Percentiles rank a stretch among this genome's conserved stretches.
phyloP scores from a whole-genome alignment of 1,284 basidiomycete genomes.

The Ganoderma boninense region DNA sequence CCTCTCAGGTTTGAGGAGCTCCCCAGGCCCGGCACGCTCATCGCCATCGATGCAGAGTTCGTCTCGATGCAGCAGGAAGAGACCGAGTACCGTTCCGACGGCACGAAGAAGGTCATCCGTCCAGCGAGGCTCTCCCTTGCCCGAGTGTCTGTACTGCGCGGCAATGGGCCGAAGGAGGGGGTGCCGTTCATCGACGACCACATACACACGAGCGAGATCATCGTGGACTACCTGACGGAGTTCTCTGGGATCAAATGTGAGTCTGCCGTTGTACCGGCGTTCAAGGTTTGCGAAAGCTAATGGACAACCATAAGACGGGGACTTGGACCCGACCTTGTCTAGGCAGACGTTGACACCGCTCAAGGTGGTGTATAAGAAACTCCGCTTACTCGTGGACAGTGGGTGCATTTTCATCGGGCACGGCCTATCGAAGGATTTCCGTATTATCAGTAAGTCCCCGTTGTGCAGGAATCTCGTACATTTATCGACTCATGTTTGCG shows the following conservation, averaged over 20 bases:
- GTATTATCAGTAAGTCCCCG: constrained; percentile 88
- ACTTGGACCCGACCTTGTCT: constrained; percentile 88
- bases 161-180: constrained; percentile 81
- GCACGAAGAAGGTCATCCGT: constrained; percentile 91
- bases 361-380: constrained; percentile 97
- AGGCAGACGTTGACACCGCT: constrained; percentile 92
- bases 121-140: constrained; percentile 94
- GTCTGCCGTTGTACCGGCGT: too few species aligned
- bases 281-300: too few species aligned
- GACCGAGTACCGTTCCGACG: constrained; percentile 93
- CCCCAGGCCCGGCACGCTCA: constrained; percentile 85
- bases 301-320: too few species aligned
- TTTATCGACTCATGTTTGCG: not conserved
- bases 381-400: constrained; percentile 92
- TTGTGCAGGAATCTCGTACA: constrained; percentile 45
- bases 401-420: constrained; percentile 99
- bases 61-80: constrained; percentile 98
- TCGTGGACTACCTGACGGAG: constrained; percentile 97
- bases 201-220: constrained; percentile 93
- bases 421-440: constrained; percentile 98
- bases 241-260: constrained; percentile 96
- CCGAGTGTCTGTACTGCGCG: constrained; percentile 93
- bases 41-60: constrained; percentile 98
- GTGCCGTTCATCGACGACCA: constrained; percentile 98
- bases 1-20: constrained; percentile 79